These are phyloP conservation scores for Phytopythium cucurbitacearum DNA, from an alignment of 352 stramenopile genomes.

Conservation along the genomic window DNA sequence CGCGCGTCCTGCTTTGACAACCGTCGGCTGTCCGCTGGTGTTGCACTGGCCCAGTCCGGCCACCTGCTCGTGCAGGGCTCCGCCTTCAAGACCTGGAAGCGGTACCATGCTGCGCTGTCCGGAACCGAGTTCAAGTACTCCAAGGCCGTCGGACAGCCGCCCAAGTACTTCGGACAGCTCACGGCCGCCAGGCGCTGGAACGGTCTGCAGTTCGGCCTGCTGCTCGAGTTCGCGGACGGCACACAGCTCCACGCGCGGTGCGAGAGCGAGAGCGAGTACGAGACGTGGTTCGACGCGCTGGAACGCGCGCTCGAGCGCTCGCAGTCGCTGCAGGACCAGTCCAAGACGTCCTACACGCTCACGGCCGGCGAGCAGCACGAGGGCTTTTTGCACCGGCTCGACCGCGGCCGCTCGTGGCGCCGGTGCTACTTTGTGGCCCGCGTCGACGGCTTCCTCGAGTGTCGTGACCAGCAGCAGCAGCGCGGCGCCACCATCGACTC, in stretches of 20 bases:
- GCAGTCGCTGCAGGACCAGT: conserved; percentile 43
- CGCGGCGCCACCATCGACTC: conserved; percentile 21
- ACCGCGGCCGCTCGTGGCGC: conserved; percentile 53
- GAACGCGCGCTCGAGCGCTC: conserved; percentile 53
- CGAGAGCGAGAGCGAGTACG: conserved; percentile 30
- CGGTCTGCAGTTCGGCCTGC: conserved; percentile 39
- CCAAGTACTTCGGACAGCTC: conserved; percentile 65
- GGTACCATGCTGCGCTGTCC: conserved; percentile 64
- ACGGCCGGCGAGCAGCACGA: conserved; percentile 61
- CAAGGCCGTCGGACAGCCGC: conserved; percentile 49
- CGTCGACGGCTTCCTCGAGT: conserved; percentile 72
- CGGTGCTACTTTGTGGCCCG: conserved; percentile 58
- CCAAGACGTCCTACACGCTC: conserved; percentile 70
- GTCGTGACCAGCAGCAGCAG: conserved; percentile 38
- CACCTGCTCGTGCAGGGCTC: conserved; percentile 63
- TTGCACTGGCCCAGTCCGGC: conserved; percentile 52
- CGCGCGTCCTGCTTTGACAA: conserved; percentile 66
- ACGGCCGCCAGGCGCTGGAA: conserved; percentile 37
- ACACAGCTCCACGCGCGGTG: conserved; percentile 47
- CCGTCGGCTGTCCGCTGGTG: conserved; percentile 40
- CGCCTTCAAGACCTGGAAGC: conserved; percentile 68
- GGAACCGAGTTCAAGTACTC: conserved; percentile 76
- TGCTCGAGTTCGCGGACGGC: conserved; percentile 45
- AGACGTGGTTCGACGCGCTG: conserved; percentile 45
- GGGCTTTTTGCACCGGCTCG: conserved; percentile 62